phyloP scores from a whole-genome alignment of 768 basidiomycete genomes.

The Naganishia vaughanmartiniae region DNA sequence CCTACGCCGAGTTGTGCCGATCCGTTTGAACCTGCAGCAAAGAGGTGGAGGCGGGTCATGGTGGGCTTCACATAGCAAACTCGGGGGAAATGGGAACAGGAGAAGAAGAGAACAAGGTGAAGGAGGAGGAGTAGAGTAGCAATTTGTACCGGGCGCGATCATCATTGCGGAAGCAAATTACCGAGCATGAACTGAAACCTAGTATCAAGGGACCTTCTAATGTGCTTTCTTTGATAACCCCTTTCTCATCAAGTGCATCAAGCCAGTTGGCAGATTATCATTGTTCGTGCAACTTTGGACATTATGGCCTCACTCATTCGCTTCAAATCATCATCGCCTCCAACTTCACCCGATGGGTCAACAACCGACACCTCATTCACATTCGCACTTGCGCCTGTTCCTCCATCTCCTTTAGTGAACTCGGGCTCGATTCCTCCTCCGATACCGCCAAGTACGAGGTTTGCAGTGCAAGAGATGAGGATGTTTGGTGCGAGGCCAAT shows the following conservation, averaged over 20 bases:
- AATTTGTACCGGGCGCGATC: too few relatives aligned
- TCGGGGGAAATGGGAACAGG: background rate
- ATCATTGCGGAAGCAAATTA: too few relatives aligned
- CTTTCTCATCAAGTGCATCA: too few relatives aligned
- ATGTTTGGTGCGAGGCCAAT: slow-evolving; percentile 15
- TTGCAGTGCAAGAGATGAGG: background rate
- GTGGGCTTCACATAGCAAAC: background rate
- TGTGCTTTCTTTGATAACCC: too few relatives aligned
- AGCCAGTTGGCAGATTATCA: background rate
- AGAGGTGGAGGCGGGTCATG: slow-evolving; percentile 18
- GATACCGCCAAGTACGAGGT: background rate
- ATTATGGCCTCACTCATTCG: background rate
- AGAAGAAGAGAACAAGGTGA: too few relatives aligned
- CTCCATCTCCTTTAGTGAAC: background rate
- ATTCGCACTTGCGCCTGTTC: background rate
- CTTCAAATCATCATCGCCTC: background rate
- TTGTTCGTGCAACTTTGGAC: background rate
- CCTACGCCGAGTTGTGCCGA: slow-evolving; percentile 42
- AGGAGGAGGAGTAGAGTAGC: too few relatives aligned
- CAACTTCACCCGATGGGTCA: slow-evolving; percentile 6
- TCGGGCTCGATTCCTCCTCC: background rate
- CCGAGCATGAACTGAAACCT: too few relatives aligned
- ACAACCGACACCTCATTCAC: background rate
- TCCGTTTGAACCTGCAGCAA: slow-evolving; percentile 45
- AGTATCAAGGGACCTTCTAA: too few relatives aligned